A percentile compares a stretch with the other conserved stretches of the same genome.
Conservation (phyloP, 108 stramenopile species). For the Schizochytrium sp. region DNA sequence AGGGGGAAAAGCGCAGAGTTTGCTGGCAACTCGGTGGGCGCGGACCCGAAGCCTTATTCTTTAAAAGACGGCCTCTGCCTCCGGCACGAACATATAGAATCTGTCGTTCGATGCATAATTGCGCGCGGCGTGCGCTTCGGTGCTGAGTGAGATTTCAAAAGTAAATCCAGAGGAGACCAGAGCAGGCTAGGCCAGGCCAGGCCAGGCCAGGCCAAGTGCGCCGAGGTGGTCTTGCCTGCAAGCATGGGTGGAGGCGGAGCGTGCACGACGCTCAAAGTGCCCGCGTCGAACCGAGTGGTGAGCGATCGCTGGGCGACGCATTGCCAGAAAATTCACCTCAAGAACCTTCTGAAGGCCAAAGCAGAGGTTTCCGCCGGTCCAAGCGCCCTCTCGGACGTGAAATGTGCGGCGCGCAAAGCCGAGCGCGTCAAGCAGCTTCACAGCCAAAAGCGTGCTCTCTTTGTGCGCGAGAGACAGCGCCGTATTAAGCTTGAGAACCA, state of each 20-base stretch:
- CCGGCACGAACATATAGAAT: too few species aligned
- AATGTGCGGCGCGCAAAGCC: not conserved
- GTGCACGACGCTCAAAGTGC: not conserved
- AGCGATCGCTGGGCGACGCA: not conserved
- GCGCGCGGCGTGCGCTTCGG: too few species aligned
- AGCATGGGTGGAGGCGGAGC: not conserved
- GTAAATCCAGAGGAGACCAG: too few species aligned
- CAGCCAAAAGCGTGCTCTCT: not conserved
- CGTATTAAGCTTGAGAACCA: not conserved
- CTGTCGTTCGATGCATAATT: too few species aligned
- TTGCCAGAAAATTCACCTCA: not conserved
- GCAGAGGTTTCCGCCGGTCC: not conserved
- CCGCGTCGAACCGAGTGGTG: not conserved
- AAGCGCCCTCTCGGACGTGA: not conserved
- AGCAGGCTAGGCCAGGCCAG: too few species aligned
- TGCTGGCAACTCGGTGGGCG: too few species aligned
- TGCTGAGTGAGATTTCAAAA: too few species aligned
- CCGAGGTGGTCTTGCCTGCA: too few species aligned
- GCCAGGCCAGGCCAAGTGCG: too few species aligned
- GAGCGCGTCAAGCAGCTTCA: not conserved
- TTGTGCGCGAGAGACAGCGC: not conserved
- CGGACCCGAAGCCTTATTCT: too few species aligned
- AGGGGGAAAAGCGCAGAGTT: too few species aligned
- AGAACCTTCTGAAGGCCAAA: not conserved
- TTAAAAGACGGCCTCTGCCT: too few species aligned